Base-by-base conservation (phyloP, 768 basidiomycete species). In the Boletus rubroflammeus region DNA sequence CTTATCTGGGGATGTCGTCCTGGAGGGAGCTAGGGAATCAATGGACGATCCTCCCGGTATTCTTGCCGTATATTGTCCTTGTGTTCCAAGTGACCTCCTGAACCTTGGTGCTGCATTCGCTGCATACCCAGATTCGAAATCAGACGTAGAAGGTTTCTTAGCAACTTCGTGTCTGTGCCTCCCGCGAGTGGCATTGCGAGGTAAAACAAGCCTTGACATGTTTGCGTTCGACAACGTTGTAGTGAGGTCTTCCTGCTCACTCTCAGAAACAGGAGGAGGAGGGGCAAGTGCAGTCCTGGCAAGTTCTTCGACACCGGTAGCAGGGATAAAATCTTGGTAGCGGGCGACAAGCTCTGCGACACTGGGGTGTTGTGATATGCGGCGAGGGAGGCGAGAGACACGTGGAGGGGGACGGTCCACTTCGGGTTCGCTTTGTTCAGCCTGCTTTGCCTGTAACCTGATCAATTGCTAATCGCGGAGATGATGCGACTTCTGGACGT, bases 121-220 rank as follows among this genome's bases (percentile, higher is more conserved):
- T 4, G 93, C 93, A 71, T 95, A 96, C 44, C 93, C 84, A 52
- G 88, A 83, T 72, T 96, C 94, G 50, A 92, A 92, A 66, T 96
- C 94, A 6, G 93, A 95, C 10, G 78, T 76, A 9, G 86, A 85
- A 36, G 82, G 72, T 58, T 83, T 83, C 64, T 76, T 79, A 14
- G 72, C 62, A 40, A 78, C 70, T 43, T 76, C 60, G 36, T 77
- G 79, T 54, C 55, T 67, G 62, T 83, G 81, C 54, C 81, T 77
- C 32, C 75, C 75, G 35, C 83, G 78, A 19, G 73, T 51, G 6
- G 75, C 64, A 15, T 65, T 72, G 17, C 78, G 79, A 11, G 63
- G 54, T 15, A 51, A 60, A 34, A 70, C 67, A 11, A 60, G 66
- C 51, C 19, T 58, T 6, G 74, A 45, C 10, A 42, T 25, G 2